Conservation (phyloP, 345 rosid species). For the Gynandropsis gynandra region DNA sequence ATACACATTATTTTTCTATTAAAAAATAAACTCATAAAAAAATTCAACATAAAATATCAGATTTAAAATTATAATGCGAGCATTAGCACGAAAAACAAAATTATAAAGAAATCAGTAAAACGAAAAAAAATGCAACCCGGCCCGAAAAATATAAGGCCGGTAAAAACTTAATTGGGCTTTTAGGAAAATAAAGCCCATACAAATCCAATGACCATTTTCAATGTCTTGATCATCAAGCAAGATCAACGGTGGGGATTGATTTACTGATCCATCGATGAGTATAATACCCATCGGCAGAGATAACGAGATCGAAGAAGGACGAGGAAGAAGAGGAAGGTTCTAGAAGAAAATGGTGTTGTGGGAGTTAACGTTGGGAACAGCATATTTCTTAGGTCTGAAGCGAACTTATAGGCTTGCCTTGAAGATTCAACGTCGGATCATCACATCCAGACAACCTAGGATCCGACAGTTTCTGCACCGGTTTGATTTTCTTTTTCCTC, state of each 20-base stretch:
- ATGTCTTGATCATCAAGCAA: slow-evolving; percentile 18
- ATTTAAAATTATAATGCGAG: no score
- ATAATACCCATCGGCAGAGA: slow-evolving; percentile 13
- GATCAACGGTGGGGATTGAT: not conserved
- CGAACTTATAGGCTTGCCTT: slow-evolving; percentile 67
- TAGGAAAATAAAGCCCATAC: not conserved
- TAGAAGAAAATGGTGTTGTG: slow-evolving; percentile 62
- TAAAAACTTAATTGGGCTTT: not conserved
- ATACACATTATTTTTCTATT: no score
- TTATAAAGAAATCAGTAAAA: no score
- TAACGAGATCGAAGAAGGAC: slow-evolving; percentile 10
- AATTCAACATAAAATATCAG: no score
- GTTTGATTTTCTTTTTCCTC: slow-evolving; percentile 28
- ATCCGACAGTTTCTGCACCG: slow-evolving; percentile 51
- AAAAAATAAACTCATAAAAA: no score
- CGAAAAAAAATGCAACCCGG: not conserved
- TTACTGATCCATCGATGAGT: not conserved
- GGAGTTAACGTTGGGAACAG: slow-evolving; percentile 82
- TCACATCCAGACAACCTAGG: slow-evolving; percentile 46
- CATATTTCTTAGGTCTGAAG: slow-evolving; percentile 75
- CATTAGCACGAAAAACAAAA: no score
- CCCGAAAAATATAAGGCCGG: slow-evolving; percentile 14
- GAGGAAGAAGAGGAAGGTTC: not conserved
- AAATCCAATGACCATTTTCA: not conserved
- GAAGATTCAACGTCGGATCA: slow-evolving; percentile 55